Base-by-base conservation (phyloP, 345 rosid genomes). In the Euphorbia pulcherrima region DNA sequence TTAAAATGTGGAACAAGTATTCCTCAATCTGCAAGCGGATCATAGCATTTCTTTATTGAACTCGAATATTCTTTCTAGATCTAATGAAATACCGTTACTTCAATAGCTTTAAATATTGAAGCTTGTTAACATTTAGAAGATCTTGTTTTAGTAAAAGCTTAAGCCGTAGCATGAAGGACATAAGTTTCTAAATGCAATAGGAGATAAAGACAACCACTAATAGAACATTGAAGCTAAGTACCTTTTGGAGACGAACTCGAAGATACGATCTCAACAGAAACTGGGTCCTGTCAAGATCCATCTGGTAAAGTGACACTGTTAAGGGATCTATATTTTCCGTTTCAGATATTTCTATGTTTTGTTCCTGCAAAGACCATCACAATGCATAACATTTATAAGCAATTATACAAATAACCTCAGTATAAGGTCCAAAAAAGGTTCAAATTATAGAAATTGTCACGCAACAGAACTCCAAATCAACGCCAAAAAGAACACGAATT, bases 181-280 rank as follows among this genome's bases (percentile, higher is more conserved):
- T 13, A 24, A 23, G 59, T 54, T 54, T 24, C 21, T 23, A 5
- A 54, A 23, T 54, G 59, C 61, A 68, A 41, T 16, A 55, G 50
- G 50, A 44, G 3, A 44, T 12, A 12, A 0, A 12, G 50, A 44
- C 50, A 44, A 44, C 2, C 50, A 37, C 12, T 1, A 24, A 40
- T 44, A 52, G 53, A n/a, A 39, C 28, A 20, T 8, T 1, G 40
- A 26, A 72, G 64, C 13, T 12, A 39, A 9, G 54, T 6, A 91
- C 97, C 97, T 91, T 94, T 68, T 84, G 91, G 17, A 91, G 87
- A 64, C 96, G 84, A 64, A 88, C 82, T 14, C 99, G 86, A 41
- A 94, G 91, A 82, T 91, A 94, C 0, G 97, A 94, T 80, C 99
- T 81, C 77, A 91, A 72, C 64, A 91, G 74, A 79, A 82, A 94